These are phyloP conservation scores for Ustilago curta DNA, from an alignment of 1,284 basidiomycete genomes.

Conservation along the genomic window DNA sequence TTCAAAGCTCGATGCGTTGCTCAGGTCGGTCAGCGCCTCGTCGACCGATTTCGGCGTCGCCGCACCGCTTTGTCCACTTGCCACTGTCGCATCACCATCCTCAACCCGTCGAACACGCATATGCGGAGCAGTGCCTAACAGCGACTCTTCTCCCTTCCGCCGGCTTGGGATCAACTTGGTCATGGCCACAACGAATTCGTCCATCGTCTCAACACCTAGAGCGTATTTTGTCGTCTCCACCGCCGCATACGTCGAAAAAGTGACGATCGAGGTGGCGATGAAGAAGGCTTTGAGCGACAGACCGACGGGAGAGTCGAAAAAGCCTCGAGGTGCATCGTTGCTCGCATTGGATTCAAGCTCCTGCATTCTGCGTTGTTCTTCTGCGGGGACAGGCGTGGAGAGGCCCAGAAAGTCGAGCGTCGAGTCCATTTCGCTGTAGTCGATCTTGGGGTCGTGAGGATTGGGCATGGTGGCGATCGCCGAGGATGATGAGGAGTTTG, in stretches of 20 bases:
- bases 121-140: constrained; percentile 34
- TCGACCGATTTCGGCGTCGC: constrained; percentile 28
- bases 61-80: neutral
- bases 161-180: constrained; percentile 36
- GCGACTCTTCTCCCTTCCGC: constrained; percentile 9
- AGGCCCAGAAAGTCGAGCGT: constrained; percentile 50
- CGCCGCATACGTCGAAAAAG: constrained; percentile 18
- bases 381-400: constrained; percentile 28
- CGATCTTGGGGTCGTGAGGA: constrained; percentile 29
- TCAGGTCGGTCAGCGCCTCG: constrained; percentile 37
- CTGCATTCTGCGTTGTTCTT: constrained; percentile 32
- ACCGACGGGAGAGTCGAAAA: constrained; percentile 44
- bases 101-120: constrained; percentile 30
- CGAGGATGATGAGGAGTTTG: neutral
- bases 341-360: constrained; percentile 16
- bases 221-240: constrained; percentile 31
- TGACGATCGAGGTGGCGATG: constrained; percentile 47
- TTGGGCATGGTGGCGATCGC: constrained; percentile 5
- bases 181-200: constrained; percentile 51
- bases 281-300: constrained; percentile 48
- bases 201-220: constrained; percentile 43
- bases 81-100: neutral
- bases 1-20: constrained; percentile 42
- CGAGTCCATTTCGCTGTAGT: constrained; percentile 50
- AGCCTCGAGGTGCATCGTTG: constrained; percentile 13